Conservation (phyloP, 495 filamentous ascomycete species). For the Cladorrhinum samala region DNA sequence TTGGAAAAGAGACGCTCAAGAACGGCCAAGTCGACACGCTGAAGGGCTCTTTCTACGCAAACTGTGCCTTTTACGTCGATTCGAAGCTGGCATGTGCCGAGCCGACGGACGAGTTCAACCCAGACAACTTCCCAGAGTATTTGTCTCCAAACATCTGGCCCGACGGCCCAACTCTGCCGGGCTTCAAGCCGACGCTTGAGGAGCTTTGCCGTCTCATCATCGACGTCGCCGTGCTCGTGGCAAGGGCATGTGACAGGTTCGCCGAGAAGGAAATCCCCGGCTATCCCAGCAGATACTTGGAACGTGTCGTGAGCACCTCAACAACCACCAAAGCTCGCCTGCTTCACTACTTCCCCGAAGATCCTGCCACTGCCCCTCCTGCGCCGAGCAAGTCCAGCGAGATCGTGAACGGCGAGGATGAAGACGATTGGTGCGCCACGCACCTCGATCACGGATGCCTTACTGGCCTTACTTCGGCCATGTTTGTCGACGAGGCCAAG, state of each 20-base stretch:
- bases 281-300: conserved; percentile 73
- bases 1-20: conserved; percentile 89
- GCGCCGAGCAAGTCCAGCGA: conserved; percentile 13
- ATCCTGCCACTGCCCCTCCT: conserved; percentile 17
- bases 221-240: conserved; percentile 81
- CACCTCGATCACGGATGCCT: conserved; percentile 92
- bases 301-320: conserved; percentile 77
- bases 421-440: conserved; percentile 94
- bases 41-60: conserved; percentile 96
- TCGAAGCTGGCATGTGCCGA: conserved; percentile 52
- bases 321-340: conserved; percentile 87
- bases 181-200: conserved; percentile 66
- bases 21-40: conserved; percentile 83
- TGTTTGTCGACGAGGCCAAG: conserved; percentile 83
- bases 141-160: conserved; percentile 81
- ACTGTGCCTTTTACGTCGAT: conserved; percentile 87
- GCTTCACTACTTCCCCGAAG: conserved; percentile 83
- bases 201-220: conserved; percentile 79
- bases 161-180: conserved; percentile 53
- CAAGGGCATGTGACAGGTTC: conserved; percentile 78
- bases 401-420: conserved; percentile 38
- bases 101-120: conserved; percentile 50
- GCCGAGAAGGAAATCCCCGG: conserved; percentile 67
- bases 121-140: conserved; percentile 55
- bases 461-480: conserved; percentile 87